These are phyloP conservation scores for Phytopythium mirpurense DNA, from an alignment of 352 stramenopile species.

Conservation along the genomic window DNA sequence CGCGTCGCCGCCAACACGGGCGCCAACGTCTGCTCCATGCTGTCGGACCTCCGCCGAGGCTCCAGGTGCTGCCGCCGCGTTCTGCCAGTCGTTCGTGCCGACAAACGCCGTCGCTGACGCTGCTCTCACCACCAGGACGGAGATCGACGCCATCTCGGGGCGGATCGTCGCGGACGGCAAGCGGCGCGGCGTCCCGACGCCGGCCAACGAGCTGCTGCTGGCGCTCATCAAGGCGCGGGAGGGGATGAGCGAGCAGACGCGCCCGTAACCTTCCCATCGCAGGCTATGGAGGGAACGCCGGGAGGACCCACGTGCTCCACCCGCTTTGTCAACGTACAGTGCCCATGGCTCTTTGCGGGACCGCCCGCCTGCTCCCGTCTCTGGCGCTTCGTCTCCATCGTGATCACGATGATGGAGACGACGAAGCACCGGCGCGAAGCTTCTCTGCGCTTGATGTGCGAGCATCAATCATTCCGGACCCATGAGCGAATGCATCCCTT, in stretches of 20 bases:
- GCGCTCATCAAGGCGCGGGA: slow-evolving; percentile 61
- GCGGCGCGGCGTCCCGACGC: slow-evolving; percentile 46
- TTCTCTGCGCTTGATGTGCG: too few species aligned
- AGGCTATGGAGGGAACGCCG: too few species aligned
- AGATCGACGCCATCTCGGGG: slow-evolving; percentile 73
- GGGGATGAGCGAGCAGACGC: slow-evolving; percentile 6
- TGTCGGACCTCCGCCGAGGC: slow-evolving; percentile 59
- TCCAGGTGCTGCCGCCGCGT: slow-evolving; percentile 22
- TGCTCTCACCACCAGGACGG: slow-evolving; percentile 27
- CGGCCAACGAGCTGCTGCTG: slow-evolving; percentile 51
- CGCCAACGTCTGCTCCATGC: slow-evolving; percentile 71
- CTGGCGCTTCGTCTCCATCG: too few species aligned
- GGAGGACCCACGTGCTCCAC: too few species aligned
- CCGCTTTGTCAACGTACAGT: too few species aligned
- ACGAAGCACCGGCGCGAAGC: too few species aligned
- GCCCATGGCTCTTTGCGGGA: too few species aligned
- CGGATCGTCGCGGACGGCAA: slow-evolving; percentile 43
- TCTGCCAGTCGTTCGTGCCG: not conserved
- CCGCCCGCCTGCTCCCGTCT: too few species aligned
- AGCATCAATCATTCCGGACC: too few species aligned
- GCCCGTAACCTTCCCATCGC: slow-evolving; percentile 1
- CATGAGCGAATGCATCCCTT: too few species aligned
- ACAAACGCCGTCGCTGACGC: not conserved
- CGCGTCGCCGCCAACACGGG: slow-evolving; percentile 43
- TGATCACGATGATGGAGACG: too few species aligned